Evolutionary conservation across 257 asterid species (phyloP).

Genomic region (Sherardia arvensis): DNA sequence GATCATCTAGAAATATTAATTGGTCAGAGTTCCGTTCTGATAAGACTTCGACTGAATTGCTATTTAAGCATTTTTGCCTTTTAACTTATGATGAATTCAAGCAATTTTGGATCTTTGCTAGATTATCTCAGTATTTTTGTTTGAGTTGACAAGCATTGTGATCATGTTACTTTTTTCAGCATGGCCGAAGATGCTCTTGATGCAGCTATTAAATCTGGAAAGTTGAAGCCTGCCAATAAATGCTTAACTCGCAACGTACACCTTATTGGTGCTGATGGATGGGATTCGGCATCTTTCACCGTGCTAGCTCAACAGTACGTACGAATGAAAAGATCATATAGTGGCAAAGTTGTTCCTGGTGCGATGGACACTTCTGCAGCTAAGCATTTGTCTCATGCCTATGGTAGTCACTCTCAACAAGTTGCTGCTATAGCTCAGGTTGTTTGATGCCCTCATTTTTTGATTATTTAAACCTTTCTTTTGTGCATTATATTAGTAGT

Average conservation of each 20-base stretch:
- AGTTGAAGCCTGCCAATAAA: constrained; percentile 56
- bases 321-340: constrained; percentile 67
- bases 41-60: not conserved
- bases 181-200: constrained; percentile 99
- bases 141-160: constrained; percentile 4
- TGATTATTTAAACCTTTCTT: not conserved
- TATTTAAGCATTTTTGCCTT: not conserved
- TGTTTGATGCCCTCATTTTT: constrained; percentile 10
- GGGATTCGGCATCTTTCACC: constrained; percentile 95
- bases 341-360: constrained; percentile 88
- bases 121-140: not conserved
- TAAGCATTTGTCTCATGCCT: constrained; percentile 90
- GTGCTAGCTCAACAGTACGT: constrained; percentile 74
- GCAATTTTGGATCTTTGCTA: not conserved
- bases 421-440: constrained; percentile 99
- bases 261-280: constrained; percentile 86
- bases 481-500: not conserved
- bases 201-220: constrained; percentile 74
- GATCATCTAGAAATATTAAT: not conserved
- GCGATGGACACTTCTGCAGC: constrained; percentile 92
- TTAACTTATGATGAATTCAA: no score
- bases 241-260: constrained; percentile 64
- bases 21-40: not conserved
- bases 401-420: constrained; percentile 70
- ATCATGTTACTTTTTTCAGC: constrained; percentile 44